phyloP scores from a whole-genome alignment of 2,329 filamentous ascomycete species.

The Colletotrichum lentis region DNA sequence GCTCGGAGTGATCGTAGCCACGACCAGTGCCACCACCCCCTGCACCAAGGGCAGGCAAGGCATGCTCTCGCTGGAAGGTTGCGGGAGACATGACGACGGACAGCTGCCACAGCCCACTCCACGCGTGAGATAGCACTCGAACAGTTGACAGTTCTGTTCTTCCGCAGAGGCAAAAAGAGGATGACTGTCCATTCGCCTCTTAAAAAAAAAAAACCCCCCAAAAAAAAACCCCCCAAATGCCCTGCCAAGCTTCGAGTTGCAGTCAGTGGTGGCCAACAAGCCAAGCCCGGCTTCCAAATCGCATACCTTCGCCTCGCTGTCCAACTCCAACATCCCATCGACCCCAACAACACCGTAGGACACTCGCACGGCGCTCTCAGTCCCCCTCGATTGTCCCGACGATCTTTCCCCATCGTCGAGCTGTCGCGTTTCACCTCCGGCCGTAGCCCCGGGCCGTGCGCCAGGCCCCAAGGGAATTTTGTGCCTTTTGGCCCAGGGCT shows the following conservation, averaged over 20 bases:
- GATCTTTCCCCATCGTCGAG: constrained; percentile 21
- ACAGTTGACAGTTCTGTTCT: not conserved
- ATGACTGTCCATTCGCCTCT: not conserved
- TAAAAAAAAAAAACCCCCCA: not conserved
- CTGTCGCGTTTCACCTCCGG: constrained; percentile 33
- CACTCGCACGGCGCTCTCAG: constrained; percentile 16
- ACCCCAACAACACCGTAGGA: not conserved
- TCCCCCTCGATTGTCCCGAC: constrained; percentile 27
- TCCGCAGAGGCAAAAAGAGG: not conserved
- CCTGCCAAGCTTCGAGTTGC: constrained; percentile 13
- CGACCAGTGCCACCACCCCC: constrained; percentile 12
- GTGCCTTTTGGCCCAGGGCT: not conserved
- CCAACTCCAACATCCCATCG: not conserved
- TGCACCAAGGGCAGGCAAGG: constrained; percentile 1
- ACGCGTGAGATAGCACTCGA: not conserved
- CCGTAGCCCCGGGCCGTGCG: constrained; percentile 33
- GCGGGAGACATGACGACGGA: constrained; percentile 2
- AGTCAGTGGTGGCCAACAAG: not conserved
- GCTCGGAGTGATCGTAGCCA: constrained; percentile 13
- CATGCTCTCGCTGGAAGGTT: not conserved
- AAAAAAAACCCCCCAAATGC: no score
- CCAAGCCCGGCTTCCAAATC: not conserved
- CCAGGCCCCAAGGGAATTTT: not conserved
- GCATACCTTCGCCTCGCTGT: not conserved
- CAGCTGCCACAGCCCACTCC: constrained; percentile 2